Conservation (phyloP, 805 yeast species). For the Sugiyamaella mastotermitis region DNA sequence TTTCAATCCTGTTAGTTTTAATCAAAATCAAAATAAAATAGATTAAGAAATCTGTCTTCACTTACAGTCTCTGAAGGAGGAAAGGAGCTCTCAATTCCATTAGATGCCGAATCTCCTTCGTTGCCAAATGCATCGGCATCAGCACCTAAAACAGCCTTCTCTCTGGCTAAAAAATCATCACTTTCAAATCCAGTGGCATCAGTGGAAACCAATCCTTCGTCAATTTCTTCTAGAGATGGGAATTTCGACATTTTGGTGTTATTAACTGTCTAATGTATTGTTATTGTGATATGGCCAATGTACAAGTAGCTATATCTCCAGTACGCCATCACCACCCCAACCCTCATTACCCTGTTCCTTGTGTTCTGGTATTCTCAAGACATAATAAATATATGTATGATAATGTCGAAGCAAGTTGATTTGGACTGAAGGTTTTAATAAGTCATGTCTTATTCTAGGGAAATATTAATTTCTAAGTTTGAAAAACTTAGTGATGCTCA, state of each 20-base stretch:
- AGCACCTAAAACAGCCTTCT: conserved; percentile 37
- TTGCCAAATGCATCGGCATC: conserved; percentile 34
- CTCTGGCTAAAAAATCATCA: conserved; percentile 36
- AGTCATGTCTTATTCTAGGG: conserved; percentile 50
- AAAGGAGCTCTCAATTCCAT: conserved; percentile 22
- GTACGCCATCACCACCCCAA: neutral
- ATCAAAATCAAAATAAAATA: no score
- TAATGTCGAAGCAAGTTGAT: no score
- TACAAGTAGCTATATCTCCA: no score
- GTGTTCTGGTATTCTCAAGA: no score
- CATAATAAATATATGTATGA: no score
- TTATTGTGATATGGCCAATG: no score
- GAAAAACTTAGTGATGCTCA: conserved; percentile 46
- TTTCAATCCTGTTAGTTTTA: no score
- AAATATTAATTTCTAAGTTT: conserved; percentile 43
- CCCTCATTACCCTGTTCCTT: neutral
- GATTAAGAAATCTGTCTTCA: no score
- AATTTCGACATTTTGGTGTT: conserved; percentile 30
- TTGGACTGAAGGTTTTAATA: no score
- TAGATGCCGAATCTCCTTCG: conserved; percentile 16
- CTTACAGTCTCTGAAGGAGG: conserved; percentile 22
- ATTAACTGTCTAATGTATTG: no score
- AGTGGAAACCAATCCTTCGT: conserved; percentile 24
- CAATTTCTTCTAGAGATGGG: conserved; percentile 34
- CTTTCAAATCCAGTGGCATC: conserved; percentile 26